These are phyloP conservation scores for Leptodermis oblonga DNA, from an alignment of 257 asterid genomes.

Conservation along the genomic window DNA sequence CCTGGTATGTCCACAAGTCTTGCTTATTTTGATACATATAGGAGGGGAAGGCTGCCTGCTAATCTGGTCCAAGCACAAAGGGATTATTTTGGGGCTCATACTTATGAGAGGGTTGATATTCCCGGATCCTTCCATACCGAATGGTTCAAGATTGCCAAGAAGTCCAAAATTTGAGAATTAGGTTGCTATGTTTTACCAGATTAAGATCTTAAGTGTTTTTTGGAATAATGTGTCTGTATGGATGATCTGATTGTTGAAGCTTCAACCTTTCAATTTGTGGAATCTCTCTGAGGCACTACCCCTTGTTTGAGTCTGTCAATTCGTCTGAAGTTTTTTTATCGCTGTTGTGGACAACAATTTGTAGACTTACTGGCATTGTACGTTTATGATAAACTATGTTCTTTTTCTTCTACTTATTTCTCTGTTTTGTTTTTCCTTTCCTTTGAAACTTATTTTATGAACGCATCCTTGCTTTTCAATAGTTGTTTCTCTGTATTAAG, in stretches of 20 bases:
- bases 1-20: conserved; percentile 97
- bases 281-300: conserved; percentile 8
- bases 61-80: conserved; percentile 94
- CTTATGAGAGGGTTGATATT: conserved; percentile 77
- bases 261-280: conserved; percentile 11
- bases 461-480: neutral
- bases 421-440: conserved; percentile 1
- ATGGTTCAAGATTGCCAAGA: conserved; percentile 85
- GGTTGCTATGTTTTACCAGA: conserved; percentile 3
- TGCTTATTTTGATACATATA: conserved; percentile 82
- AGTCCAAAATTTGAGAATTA: conserved; percentile 38
- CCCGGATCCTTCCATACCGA: conserved; percentile 84
- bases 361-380: conserved; percentile 5
- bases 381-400: neutral
- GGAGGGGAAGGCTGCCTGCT: conserved; percentile 87
- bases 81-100: conserved; percentile 96
- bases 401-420: conserved; percentile 4
- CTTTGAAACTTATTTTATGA: too few species aligned
- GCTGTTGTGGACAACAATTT: conserved; percentile 5
- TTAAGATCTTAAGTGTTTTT: neutral
- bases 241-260: conserved; percentile 7
- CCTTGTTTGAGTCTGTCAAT: conserved; percentile 7
- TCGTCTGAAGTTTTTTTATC: conserved; percentile 9
- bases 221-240: conserved; percentile 21
- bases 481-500: neutral